Evolutionary conservation across 352 stramenopile species (phyloP).

Genomic region (Pythium aquatile): DNA sequence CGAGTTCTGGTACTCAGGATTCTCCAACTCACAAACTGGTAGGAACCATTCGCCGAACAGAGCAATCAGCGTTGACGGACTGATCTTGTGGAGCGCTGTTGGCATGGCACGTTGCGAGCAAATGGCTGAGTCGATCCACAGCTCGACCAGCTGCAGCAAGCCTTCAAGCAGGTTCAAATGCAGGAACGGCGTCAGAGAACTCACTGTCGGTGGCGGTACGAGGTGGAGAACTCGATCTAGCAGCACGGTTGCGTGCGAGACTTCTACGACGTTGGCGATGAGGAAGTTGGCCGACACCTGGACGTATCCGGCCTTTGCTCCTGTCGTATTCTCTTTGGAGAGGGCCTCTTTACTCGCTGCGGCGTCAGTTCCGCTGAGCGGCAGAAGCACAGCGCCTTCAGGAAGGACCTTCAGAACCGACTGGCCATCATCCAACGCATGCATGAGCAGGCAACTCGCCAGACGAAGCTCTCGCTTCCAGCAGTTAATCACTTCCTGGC

Average conservation of each 20-base stretch:
- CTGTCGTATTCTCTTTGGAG: conserved; percentile 35
- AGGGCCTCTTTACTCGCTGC: conserved; percentile 11
- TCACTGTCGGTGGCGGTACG: conserved; percentile 67
- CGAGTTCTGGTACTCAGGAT: conserved; percentile 69
- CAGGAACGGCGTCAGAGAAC: conserved; percentile 56
- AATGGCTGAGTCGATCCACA: conserved; percentile 84
- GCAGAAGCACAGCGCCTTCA: conserved; percentile 56
- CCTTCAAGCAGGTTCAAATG: conserved; percentile 75
- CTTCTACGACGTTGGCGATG: conserved; percentile 53
- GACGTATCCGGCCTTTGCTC: conserved; percentile 61
- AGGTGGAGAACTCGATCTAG: conserved; percentile 81
- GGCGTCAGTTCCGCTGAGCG: conserved; percentile 32
- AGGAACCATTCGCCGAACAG: conserved; percentile 87
- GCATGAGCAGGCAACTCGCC: conserved; percentile 79
- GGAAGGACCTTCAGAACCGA: conserved; percentile 65
- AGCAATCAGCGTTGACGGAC: conserved; percentile 78
- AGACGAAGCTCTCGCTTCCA: conserved; percentile 85
- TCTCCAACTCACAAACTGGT: conserved; percentile 74
- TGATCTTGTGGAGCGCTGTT: conserved; percentile 67
- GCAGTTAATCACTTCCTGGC: conserved; percentile 70
- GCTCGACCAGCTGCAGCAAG: conserved; percentile 66
- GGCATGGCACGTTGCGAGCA: conserved; percentile 49
- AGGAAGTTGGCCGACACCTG: conserved; percentile 73
- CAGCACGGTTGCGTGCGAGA: conserved; percentile 66
- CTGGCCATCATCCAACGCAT: conserved; percentile 72